Evolutionary conservation across 208 protist species (phyloP), one percentile per base, ranked within the genome.

Genomic region (Herpetomonas tarakana): DNA sequence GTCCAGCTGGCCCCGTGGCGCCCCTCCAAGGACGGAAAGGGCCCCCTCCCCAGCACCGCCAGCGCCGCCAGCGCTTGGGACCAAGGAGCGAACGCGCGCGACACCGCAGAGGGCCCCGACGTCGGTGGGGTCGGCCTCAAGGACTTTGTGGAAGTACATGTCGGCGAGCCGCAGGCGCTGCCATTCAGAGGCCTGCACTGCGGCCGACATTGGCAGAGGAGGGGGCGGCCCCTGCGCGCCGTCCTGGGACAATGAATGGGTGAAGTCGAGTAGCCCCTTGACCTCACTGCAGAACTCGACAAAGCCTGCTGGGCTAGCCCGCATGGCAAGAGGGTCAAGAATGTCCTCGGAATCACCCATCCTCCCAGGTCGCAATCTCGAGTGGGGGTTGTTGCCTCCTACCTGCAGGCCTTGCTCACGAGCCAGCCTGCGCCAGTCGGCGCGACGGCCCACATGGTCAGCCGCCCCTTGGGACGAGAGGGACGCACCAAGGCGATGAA

Each of bases 91-190:
- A 28, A 69, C 45, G 28, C 69, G 69, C 4, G 60, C 69, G 31
- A 63, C 53, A 22, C 69, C 69, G 29, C 69, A 76, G 38, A 76
- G 29, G 16, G 69, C 69, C 21, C 69, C 69, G 4, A 62, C 52
- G 39, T 76, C 47, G 25, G 51, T 47, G n/a, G 69, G 69, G 47
- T 69, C 58, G 18, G 41, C 27, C n/a, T 52, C 47, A 19, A 76
- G 56, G 31, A 76, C 69, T 3, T 45, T 22, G 38, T 56, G 29
- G 56, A 76, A 76, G 41, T 70, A 63, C 19, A 45, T 52, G 27
- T 60, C 49, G 3, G 62, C 64, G 6, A 65, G 59, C 25, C 16
- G 16, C n/a, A 76, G 44, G 24, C 64, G 62, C 52, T 51, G 25
- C 26, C 1, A 29, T 9, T 6, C 14, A 6, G 14, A 14, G 9